phyloP scores from a whole-genome alignment of 1,284 basidiomycete genomes.

The Boletus sp. region DNA sequence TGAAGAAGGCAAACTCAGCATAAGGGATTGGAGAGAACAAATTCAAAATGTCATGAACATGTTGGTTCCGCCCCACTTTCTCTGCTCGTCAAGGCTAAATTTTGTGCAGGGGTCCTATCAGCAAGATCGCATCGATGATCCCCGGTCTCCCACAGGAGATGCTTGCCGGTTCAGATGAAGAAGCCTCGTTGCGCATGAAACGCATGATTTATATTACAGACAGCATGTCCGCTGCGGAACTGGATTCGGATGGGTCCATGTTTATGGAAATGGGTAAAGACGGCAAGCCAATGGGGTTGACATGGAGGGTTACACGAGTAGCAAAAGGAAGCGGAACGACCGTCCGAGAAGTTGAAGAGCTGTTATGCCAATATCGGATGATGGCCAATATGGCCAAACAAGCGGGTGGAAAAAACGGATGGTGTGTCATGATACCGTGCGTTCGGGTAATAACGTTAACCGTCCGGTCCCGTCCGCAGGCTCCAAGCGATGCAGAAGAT shows the following conservation, averaged over 20 bases:
- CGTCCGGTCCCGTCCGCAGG: conserved; percentile 38
- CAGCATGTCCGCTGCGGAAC: conserved; percentile 90
- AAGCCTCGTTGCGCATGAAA: conserved; percentile 89
- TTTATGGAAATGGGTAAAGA: conserved; percentile 85
- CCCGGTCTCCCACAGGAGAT: conserved; percentile 91
- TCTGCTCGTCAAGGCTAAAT: conserved; percentile 9
- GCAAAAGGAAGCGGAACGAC: conserved; percentile 94
- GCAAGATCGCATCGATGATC: conserved; percentile 99
- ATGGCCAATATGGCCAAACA: conserved; percentile 98
- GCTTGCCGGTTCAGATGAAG: conserved; percentile 87
- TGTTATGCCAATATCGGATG: conserved; percentile 93
- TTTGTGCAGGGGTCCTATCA: conserved; percentile 81
- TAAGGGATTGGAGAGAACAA: conserved; percentile 97
- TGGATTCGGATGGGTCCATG: conserved; percentile 91
- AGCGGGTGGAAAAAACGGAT: conserved; percentile 94
- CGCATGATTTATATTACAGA: conserved; percentile 99
- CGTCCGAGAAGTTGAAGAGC: conserved; percentile 94
- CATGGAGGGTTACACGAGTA: conserved; percentile 84
- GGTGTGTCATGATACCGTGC: conserved; percentile 42
- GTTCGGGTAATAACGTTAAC: conserved; percentile 1
- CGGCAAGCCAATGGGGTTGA: conserved; percentile 77
- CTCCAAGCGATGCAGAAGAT: conserved; percentile 87
- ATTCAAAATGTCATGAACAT: conserved; percentile 98
- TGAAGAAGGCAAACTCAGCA: conserved; percentile 93
- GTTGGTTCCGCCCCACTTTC: conserved; percentile 42